Percentiles rank a stretch among this genome's conserved stretches.
Conservation (phyloP, 2,329 filamentous ascomycete species). For the Penicillium brevicompactum region DNA sequence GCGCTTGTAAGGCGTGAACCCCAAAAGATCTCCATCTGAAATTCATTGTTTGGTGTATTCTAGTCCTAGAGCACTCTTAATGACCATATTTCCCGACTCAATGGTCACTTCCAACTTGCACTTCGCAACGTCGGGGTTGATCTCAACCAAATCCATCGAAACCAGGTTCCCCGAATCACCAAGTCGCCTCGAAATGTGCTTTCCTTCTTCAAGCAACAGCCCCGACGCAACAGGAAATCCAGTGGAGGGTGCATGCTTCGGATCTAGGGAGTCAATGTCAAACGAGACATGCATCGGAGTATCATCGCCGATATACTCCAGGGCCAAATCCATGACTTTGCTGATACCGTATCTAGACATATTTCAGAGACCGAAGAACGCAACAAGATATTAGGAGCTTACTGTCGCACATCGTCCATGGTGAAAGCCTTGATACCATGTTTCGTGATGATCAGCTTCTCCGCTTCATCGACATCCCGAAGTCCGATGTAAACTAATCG, state of each 20-base stretch:
- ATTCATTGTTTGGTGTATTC: neutral
- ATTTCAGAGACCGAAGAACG: neutral
- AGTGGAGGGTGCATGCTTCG: constrained; percentile 3
- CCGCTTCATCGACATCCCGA: constrained; percentile 8
- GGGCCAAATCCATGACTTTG: constrained; percentile 4
- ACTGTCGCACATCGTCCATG: constrained; percentile 6
- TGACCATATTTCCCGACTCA: neutral
- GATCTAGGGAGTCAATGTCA: constrained; percentile 7
- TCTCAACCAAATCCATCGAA: neutral
- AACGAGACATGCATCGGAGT: constrained; percentile 6
- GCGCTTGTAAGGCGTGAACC: no score
- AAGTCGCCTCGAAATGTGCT: neutral
- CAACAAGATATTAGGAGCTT: neutral
- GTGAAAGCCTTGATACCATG: constrained; percentile 6
- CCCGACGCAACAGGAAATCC: constrained; percentile 3
- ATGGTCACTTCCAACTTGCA: neutral
- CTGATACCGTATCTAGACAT: neutral
- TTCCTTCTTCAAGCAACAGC: neutral
- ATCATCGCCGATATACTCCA: constrained; percentile 2
- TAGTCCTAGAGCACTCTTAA: neutral
- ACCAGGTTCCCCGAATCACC: neutral
- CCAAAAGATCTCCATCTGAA: no score
- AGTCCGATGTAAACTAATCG: constrained; percentile 2
- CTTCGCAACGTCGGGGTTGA: neutral
- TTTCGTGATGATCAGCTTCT: neutral